phyloP scores from a whole-genome alignment of 1,139 yeast species.

The Yamadazyma triangularis region DNA sequence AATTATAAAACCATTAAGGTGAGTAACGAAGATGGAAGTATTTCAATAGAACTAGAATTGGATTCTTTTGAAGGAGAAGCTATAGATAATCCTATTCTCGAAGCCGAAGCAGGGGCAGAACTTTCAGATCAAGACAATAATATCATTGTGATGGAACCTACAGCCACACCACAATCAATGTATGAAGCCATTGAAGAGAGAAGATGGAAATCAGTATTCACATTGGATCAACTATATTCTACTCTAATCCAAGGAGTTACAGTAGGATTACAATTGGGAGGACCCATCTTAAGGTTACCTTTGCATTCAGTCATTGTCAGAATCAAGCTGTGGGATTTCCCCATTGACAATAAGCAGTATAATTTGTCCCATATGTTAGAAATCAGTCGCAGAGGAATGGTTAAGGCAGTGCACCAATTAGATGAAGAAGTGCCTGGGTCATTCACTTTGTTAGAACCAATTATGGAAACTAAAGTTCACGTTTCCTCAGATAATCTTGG shows the following conservation, averaged over 20 bases:
- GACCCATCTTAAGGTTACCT: constrained; percentile 60
- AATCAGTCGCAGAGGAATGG: constrained; percentile 27
- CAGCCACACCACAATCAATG: constrained; percentile 26
- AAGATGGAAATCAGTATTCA: constrained; percentile 48
- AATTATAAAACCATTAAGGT: constrained; percentile 4
- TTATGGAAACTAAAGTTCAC: constrained; percentile 72
- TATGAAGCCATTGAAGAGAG: constrained; percentile 25
- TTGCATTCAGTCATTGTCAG: constrained; percentile 58
- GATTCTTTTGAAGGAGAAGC: constrained; percentile 51
- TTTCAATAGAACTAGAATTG: constrained; percentile 37
- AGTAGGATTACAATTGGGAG: constrained; percentile 78
- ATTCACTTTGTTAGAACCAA: constrained; percentile 60
- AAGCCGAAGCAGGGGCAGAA: constrained; percentile 32
- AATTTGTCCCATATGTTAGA: constrained; percentile 24
- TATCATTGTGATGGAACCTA: constrained; percentile 26
- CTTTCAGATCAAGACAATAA: constrained; percentile 34
- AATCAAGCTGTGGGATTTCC: constrained; percentile 48
- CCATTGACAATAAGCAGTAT: constrained; percentile 43
- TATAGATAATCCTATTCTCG: constrained; percentile 26
- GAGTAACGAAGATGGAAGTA: constrained; percentile 12
- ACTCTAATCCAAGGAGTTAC: constrained; percentile 55
- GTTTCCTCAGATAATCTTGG: constrained; percentile 76
- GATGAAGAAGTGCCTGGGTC: constrained; percentile 23
- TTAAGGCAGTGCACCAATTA: constrained; percentile 28
- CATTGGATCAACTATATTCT: constrained; percentile 49